Conservation (phyloP, 352 stramenopile genomes). For the Aphanomyces astaci region DNA sequence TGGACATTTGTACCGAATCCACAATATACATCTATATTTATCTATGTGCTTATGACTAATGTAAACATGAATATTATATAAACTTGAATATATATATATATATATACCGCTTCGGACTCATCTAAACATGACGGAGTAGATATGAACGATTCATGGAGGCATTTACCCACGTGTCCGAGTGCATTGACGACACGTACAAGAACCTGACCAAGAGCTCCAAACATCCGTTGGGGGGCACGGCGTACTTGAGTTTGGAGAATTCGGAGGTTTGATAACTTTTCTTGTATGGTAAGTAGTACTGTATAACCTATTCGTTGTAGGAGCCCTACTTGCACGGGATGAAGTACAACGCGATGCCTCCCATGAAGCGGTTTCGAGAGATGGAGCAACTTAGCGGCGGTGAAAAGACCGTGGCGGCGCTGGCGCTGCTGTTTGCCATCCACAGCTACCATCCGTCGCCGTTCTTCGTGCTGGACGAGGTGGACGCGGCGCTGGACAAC, state of each 20-base stretch:
- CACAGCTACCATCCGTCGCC: slow-evolving; percentile 93
- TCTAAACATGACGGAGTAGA: too few relatives aligned
- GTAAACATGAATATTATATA: too few relatives aligned
- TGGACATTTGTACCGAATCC: too few relatives aligned
- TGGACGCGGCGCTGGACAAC: slow-evolving; percentile 99
- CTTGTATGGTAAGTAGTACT: too few relatives aligned
- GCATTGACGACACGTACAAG: slow-evolving; percentile 94
- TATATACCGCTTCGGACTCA: too few relatives aligned
- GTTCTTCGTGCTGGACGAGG: slow-evolving; percentile 99
- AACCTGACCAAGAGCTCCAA: slow-evolving; percentile 98
- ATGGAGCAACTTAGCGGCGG: slow-evolving; percentile 98
- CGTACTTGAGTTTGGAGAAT: slow-evolving; percentile 80
- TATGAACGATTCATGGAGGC: slow-evolving; percentile 85
- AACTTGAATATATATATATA: too few relatives aligned
- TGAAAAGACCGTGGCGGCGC: slow-evolving; percentile 98
- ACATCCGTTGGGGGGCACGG: slow-evolving; percentile 87
- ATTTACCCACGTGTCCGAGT: slow-evolving; percentile 90
- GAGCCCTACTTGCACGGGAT: slow-evolving; percentile 98
- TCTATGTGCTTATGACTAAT: too few relatives aligned
- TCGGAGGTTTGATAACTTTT: slow-evolving; percentile 31
- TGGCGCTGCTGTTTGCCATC: slow-evolving; percentile 98
- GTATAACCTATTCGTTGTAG: too few relatives aligned
- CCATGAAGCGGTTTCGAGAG: slow-evolving; percentile 98
- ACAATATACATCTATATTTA: too few relatives aligned
- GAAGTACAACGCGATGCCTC: slow-evolving; percentile 99